Conservation (phyloP, 495 filamentous ascomycete genomes). For the Penicillium fimorum region DNA sequence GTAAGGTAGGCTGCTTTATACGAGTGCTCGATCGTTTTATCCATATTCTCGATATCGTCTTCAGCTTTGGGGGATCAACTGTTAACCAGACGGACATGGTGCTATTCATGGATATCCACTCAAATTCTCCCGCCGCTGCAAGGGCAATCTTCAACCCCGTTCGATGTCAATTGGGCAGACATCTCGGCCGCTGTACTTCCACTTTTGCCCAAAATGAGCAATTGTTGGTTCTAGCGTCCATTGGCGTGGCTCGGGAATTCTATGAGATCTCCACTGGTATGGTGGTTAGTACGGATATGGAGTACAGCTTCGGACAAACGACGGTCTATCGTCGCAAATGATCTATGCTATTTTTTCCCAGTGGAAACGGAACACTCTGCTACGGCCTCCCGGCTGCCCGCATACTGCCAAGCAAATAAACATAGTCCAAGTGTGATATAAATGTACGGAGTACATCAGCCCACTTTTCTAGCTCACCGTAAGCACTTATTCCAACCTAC, state of each 20-base stretch:
- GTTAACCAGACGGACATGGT: not conserved
- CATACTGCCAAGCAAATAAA: not conserved
- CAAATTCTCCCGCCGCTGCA: not conserved
- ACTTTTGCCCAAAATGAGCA: not conserved
- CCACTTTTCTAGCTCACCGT: not conserved
- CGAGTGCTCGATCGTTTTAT: not conserved
- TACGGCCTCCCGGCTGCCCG: not conserved
- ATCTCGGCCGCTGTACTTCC: not conserved
- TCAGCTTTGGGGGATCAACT: not conserved
- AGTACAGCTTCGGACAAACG: not conserved
- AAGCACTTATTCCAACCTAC: not conserved
- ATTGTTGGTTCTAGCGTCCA: not conserved
- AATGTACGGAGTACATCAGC: not conserved
- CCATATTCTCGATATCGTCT: not conserved
- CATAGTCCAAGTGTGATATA: not conserved
- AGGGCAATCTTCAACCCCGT: not conserved
- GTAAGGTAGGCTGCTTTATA: not conserved
- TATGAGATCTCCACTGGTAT: not conserved
- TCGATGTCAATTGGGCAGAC: not conserved
- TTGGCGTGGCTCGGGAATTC: not conserved
- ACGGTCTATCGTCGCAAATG: not conserved
- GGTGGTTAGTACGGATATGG: not conserved
- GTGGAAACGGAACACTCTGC: not conserved
- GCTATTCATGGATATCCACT: not conserved
- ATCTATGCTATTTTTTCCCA: not conserved